phyloP scores from a whole-genome alignment of 2,329 filamentous ascomycete species.

The Phaeomoniella chlamydospora region DNA sequence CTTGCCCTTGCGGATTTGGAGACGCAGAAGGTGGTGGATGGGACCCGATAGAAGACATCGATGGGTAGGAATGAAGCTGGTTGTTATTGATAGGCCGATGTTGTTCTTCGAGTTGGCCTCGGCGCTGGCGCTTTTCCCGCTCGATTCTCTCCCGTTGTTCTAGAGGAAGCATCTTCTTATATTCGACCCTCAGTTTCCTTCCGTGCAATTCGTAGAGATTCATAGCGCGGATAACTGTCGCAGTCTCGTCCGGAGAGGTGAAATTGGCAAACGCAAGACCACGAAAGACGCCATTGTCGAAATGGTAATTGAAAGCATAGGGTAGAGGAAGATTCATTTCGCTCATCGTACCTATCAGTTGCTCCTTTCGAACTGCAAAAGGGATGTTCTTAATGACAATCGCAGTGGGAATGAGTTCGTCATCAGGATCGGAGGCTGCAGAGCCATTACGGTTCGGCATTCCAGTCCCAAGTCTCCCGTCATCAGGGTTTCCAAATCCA shows the following conservation, averaged over 20 bases:
- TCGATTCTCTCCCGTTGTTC: constrained; percentile 93
- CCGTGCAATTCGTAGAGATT: constrained; percentile 95
- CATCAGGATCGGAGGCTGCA: constrained; percentile 28
- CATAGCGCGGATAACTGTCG: constrained; percentile 79
- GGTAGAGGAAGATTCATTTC: constrained; percentile 85
- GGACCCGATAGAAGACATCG: constrained; percentile 64
- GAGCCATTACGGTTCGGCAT: neutral
- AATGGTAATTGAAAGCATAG: constrained; percentile 99
- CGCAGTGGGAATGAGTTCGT: constrained; percentile 91
- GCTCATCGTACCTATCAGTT: constrained; percentile 83
- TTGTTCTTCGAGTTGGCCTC: constrained; percentile 93
- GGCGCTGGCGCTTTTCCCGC: constrained; percentile 87
- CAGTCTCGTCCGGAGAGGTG: constrained; percentile 86
- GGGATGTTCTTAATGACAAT: constrained; percentile 99
- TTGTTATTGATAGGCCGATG: constrained; percentile 56
- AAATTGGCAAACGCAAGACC: constrained; percentile 97
- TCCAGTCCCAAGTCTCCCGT: neutral
- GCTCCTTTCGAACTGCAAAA: constrained; percentile 95
- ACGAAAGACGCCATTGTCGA: constrained; percentile 93
- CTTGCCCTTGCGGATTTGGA: neutral
- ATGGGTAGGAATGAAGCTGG: constrained; percentile 70
- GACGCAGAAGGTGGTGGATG: constrained; percentile 31
- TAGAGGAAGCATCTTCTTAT: constrained; percentile 97
- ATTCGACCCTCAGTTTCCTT: constrained; percentile 87
- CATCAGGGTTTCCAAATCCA: neutral